Evolutionary conservation across 192 early-diverging fungal genomes (phyloP).

Genomic region (Entophlyctis luteolus): DNA sequence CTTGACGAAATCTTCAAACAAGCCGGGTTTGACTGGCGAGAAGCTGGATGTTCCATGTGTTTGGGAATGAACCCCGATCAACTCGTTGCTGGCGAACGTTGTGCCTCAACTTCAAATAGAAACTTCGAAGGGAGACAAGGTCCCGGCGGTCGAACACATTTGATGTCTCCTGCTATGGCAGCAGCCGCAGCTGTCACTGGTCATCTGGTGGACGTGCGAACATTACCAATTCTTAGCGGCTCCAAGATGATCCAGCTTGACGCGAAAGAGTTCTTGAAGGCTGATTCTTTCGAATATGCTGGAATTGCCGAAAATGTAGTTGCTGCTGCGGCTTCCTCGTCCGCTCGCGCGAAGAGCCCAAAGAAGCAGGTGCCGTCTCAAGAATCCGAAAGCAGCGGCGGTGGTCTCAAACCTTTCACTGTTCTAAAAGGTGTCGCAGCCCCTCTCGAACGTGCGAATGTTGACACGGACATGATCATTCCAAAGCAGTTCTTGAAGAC

Average conservation of each 20-base stretch:
- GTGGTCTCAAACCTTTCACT: slow-evolving; percentile 60
- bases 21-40: slow-evolving; percentile 70
- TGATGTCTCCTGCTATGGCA: slow-evolving; percentile 65
- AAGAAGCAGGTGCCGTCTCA: slow-evolving; percentile 4
- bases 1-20: slow-evolving; percentile 64
- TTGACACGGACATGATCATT: slow-evolving; percentile 73
- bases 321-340: background rate
- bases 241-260: slow-evolving; percentile 34
- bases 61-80: slow-evolving; percentile 74
- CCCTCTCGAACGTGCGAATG: slow-evolving; percentile 58
- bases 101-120: slow-evolving; percentile 69
- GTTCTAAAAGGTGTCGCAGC: slow-evolving; percentile 55
- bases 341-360: background rate
- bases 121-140: slow-evolving; percentile 74
- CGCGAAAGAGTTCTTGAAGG: slow-evolving; percentile 37
- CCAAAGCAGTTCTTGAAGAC: slow-evolving; percentile 76
- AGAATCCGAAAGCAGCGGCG: slow-evolving; percentile 10
- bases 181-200: slow-evolving; percentile 66
- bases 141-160: slow-evolving; percentile 61
- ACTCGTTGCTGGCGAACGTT: slow-evolving; percentile 62
- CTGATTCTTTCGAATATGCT: slow-evolving; percentile 33
- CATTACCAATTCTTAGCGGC: slow-evolving; percentile 24
- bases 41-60: slow-evolving; percentile 70
- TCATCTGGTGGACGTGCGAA: slow-evolving; percentile 57
- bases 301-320: slow-evolving; percentile 24